Base-by-base conservation (phyloP, 2,329 filamentous ascomycete species). In the Claviceps africana region DNA sequence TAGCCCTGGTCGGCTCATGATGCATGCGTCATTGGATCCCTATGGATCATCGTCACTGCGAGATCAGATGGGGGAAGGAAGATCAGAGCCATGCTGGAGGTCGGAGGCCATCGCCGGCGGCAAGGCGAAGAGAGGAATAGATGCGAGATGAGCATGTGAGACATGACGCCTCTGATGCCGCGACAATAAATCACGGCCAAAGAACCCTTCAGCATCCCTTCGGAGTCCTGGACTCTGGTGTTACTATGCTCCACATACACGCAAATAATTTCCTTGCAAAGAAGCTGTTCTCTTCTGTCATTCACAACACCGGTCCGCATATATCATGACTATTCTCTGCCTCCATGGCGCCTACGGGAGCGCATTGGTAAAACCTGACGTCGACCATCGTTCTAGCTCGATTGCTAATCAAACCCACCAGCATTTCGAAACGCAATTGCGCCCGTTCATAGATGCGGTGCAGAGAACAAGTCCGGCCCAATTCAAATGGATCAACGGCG, bases 401-500 rank as follows among this genome's bases (percentile, higher is more conserved):
- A 17, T 35, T 19, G 21, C 35, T 47, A 11, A 42, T 2, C 7
- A 37, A 31, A 1, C 8, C 8, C 8, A 13, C 2, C 31, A 54
- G 50, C 30, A 35, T 39, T 54, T 54, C 11, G 7, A 35, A 35
- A 39, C 37, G 28, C 53, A 51, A 15, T 47, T 54, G 19, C 22
- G 3, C 15, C 53, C 50, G 10, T 52, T 54, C 2, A 15, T 50
- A 31, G 31, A 48, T 8, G 52, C 43, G 19, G 37, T 51, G 13
- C 43, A 45, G 4, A 31, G 19, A 21, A 31, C 22, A 11, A n/a
- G 46, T 17, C 21, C 39, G 3, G 33, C 31, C 5, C 47, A 17
- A 15, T 51, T 53, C 37, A 48, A 51, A 37, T 53, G 52, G 52
- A 51, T 53, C 31, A 48, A 53, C 31, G 52, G 52, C 6, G 43